Percentiles rank a stretch among this genome's conserved stretches.
These are phyloP conservation scores for Boletus sp. DNA, from an alignment of 1,284 basidiomycete species.

Conservation along the genomic window DNA sequence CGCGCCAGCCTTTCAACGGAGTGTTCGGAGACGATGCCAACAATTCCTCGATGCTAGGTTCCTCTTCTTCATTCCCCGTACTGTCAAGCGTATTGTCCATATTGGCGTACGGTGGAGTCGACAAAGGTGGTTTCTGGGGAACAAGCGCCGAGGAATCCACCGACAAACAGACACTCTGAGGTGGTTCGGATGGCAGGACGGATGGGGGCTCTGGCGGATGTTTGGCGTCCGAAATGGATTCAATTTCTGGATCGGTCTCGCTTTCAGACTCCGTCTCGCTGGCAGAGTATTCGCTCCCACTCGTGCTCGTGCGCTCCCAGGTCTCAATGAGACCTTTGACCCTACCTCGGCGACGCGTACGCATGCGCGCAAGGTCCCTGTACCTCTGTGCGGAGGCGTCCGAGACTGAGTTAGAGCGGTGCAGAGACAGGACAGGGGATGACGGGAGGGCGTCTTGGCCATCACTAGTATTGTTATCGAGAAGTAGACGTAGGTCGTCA, in stretches of 20 bases:
- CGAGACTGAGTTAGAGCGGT: constrained; percentile 26
- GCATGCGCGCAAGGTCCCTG: constrained; percentile 30
- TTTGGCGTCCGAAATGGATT: not conserved
- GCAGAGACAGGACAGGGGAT: constrained; percentile 20
- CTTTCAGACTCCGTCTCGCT: constrained; percentile 26
- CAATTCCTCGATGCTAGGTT: constrained; percentile 31
- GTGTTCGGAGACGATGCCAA: constrained; percentile 20
- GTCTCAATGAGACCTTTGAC: constrained; percentile 33
- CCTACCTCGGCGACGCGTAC: constrained; percentile 28
- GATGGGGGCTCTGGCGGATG: not conserved
- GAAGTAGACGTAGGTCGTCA: constrained; percentile 23
- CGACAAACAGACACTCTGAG: not conserved
- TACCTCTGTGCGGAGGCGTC: constrained; percentile 30
- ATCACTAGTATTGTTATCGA: not conserved
- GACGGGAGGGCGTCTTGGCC: constrained; percentile 4
- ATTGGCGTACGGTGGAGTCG: constrained; percentile 18
- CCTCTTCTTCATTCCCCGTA: constrained; percentile 17
- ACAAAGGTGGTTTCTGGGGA: constrained; percentile 2
- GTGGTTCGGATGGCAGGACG: not conserved
- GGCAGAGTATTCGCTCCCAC: constrained; percentile 25
- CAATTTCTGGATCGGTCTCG: constrained; percentile 10
- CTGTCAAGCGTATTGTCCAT: not conserved
- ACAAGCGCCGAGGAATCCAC: not conserved
- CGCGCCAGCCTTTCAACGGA: constrained; percentile 26
- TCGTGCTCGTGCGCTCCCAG: constrained; percentile 27